Percentiles rank a stretch among this genome's conserved stretches.
phyloP scores from a whole-genome alignment of 2,329 filamentous ascomycete species.

The Fusarium albidum region DNA sequence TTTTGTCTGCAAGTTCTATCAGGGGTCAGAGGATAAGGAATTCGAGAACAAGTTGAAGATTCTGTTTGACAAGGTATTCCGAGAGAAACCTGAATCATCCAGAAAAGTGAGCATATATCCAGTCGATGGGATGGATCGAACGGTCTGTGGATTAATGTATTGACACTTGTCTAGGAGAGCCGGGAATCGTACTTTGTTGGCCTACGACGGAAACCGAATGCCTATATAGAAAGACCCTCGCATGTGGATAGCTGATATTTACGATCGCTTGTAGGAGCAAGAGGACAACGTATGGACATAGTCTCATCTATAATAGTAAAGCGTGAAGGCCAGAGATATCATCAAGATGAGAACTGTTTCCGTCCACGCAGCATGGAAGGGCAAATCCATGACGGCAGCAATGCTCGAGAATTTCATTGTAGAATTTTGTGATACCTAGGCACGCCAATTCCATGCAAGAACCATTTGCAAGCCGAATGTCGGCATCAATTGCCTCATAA shows the following conservation, averaged over 20 bases:
- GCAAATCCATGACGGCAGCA: constrained; percentile 39
- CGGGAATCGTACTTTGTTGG: constrained; percentile 89
- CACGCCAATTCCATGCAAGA: constrained; percentile 57
- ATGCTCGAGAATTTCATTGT: constrained; percentile 43
- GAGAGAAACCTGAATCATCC: constrained; percentile 93
- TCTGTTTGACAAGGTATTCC: constrained; percentile 80
- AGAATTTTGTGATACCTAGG: constrained; percentile 55
- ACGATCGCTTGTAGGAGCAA: neutral
- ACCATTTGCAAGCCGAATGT: constrained; percentile 45
- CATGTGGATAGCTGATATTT: neutral
- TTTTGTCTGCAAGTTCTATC: constrained; percentile 98
- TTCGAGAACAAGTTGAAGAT: constrained; percentile 78
- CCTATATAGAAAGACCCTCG: constrained; percentile 33
- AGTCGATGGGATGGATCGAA: neutral
- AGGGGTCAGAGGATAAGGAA: constrained; percentile 83
- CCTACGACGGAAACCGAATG: constrained; percentile 68
- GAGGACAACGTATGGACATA: neutral
- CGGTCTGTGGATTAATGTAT: neutral
- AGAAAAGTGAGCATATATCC: constrained; percentile 71
- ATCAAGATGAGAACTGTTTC: neutral
- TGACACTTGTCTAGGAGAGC: constrained; percentile 45
- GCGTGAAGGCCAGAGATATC: neutral
- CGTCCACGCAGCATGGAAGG: constrained; percentile 1
- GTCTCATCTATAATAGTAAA: no score
- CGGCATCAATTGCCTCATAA: constrained; percentile 42